Evolutionary conservation across 23 red algal species (phyloP).

Genomic region (Gracilaria domingensis): DNA sequence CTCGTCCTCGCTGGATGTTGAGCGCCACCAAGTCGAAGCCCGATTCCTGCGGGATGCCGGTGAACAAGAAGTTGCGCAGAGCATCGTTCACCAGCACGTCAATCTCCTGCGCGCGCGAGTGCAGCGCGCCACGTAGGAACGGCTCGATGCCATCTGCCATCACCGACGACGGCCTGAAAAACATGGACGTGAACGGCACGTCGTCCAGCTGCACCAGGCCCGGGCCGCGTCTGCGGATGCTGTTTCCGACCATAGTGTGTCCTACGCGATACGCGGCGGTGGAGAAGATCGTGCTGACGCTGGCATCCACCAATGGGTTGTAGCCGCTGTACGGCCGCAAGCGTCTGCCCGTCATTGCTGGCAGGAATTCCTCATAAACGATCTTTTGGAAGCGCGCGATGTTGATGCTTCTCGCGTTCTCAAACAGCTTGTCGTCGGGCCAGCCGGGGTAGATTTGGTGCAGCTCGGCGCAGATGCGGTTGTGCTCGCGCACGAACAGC

Average conservation of each 20-base stretch:
- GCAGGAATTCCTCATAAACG: conserved; percentile 49
- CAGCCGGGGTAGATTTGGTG: conserved; percentile 7
- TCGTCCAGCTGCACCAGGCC: background rate
- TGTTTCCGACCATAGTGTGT: conserved; percentile 48
- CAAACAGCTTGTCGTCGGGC: conserved; percentile 45
- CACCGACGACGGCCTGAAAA: conserved; percentile 30
- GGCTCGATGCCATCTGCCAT: conserved; percentile 32
- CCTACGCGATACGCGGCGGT: conserved; percentile 60
- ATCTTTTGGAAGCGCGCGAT: conserved; percentile 47
- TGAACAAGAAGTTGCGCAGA: conserved; percentile 42
- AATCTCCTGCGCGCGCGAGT: background rate
- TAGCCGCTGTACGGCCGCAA: conserved; percentile 38
- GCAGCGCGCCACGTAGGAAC: conserved; percentile 22
- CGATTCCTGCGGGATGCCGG: conserved; percentile 12
- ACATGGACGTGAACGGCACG: conserved; percentile 24
- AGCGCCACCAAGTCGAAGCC: conserved; percentile 35
- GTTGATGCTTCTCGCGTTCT: conserved; percentile 49
- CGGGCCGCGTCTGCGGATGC: background rate
- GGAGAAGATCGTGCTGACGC: conserved; percentile 47
- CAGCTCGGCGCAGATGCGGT: conserved; percentile 29
- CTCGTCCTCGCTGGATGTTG: conserved; percentile 47
- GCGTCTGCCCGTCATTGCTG: conserved; percentile 34
- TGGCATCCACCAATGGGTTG: conserved; percentile 30
- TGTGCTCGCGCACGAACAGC: conserved; percentile 64
- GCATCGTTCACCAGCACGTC: background rate